Percentiles rank a stretch among this genome's conserved stretches.
These are phyloP conservation scores for Planoprotostelium fungivorum DNA, from an alignment of 78 protist species.

Conservation along the genomic window DNA sequence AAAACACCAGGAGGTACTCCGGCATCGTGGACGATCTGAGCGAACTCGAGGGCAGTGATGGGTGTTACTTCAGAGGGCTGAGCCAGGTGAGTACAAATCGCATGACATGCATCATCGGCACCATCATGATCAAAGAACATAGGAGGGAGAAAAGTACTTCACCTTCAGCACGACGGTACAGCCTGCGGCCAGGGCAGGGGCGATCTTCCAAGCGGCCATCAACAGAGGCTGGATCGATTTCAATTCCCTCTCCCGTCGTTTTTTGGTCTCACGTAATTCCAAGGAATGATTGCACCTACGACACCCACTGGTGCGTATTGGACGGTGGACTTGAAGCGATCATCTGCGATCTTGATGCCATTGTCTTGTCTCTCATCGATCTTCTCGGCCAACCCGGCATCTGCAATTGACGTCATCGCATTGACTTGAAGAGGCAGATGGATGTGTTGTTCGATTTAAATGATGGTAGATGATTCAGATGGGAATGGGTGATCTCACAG, in stretches of 20 bases:
- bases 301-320: slow-evolving; percentile 68
- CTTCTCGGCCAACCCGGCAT: slow-evolving; percentile 80
- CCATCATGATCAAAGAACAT: not conserved
- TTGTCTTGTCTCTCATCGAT: slow-evolving; percentile 27
- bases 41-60: slow-evolving; percentile 73
- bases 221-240: slow-evolving; percentile 8
- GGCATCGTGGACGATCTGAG: slow-evolving; percentile 68
- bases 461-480: not conserved
- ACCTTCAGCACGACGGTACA: not conserved
- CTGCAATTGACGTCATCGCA: too few relatives aligned
- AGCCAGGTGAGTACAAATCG: slow-evolving; percentile 75
- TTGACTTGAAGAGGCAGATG: too few relatives aligned
- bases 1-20: slow-evolving; percentile 90
- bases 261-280: slow-evolving; percentile 52
- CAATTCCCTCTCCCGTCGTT: not conserved
- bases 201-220: slow-evolving; percentile 67
- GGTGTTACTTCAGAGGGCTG: slow-evolving; percentile 90
- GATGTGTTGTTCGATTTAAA: too few relatives aligned
- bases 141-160: not conserved
- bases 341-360: slow-evolving; percentile 3
- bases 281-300: slow-evolving; percentile 55
- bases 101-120: not conserved
- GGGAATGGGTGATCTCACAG: slow-evolving; percentile 24
- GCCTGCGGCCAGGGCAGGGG: slow-evolving; percentile 89
- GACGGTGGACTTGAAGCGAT: slow-evolving; percentile 13